A percentile compares a stretch with the other conserved stretches of the same genome.
phyloP scores from a whole-genome alignment of 257 asterid species.

The Coffea eugenioides region DNA sequence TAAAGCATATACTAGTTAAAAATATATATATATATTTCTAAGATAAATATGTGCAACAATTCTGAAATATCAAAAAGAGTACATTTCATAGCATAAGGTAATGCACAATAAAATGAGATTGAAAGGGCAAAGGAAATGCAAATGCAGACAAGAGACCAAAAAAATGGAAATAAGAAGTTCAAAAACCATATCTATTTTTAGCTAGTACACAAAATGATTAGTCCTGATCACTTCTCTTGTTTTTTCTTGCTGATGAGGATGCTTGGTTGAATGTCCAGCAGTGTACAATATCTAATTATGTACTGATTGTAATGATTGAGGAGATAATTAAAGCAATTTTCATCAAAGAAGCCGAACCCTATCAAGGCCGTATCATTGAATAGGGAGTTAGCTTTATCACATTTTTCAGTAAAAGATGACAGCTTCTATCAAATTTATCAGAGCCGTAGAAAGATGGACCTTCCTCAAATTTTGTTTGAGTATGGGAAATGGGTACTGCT shows the following conservation, averaged over 20 bases:
- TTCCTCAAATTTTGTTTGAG: neutral
- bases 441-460: neutral
- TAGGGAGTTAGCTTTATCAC: conserved; percentile 19
- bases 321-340: neutral
- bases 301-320: neutral
- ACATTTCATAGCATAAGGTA: neutral
- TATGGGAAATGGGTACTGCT: conserved; percentile 4
- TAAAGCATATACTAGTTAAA: neutral
- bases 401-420: conserved; percentile 3
- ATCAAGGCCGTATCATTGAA: conserved; percentile 9
- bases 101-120: neutral
- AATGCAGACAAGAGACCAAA: neutral
- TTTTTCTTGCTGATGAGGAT: neutral
- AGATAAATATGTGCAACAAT: too few species aligned
- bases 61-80: neutral
- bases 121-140: neutral
- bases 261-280: neutral
- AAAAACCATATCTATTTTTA: neutral
- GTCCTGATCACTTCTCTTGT: neutral
- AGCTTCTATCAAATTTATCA: neutral
- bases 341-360: neutral
- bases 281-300: neutral
- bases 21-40: too few species aligned
- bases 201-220: neutral
- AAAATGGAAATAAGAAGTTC: neutral